Evolutionary conservation across 2,329 filamentous ascomycete species (phyloP).

Genomic region (Aspergillus tamarii): DNA sequence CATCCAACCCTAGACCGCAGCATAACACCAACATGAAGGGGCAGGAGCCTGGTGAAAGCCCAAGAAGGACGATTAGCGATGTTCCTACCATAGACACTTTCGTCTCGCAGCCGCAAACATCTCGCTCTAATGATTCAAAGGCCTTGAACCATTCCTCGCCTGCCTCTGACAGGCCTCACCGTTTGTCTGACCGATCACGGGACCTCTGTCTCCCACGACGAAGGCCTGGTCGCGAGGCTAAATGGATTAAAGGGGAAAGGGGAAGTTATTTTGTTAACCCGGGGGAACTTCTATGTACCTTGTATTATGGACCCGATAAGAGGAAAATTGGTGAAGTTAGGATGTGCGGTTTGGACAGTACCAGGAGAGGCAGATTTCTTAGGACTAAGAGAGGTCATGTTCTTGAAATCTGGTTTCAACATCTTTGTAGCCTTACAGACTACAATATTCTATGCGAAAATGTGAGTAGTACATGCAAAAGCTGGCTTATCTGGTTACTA

Average conservation of each 20-base stretch:
- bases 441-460: constrained; percentile 31
- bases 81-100: not conserved
- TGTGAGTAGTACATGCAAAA: constrained; percentile 26
- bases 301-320: constrained; percentile 36
- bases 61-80: not conserved
- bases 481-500: not conserved
- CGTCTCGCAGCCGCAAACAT: not conserved
- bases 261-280: constrained; percentile 24
- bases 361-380: constrained; percentile 22
- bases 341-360: constrained; percentile 29
- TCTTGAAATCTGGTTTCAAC: constrained; percentile 37
- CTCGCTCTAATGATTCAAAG: not conserved
- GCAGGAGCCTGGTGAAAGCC: not conserved
- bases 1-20: constrained; percentile 1
- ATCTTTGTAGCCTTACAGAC: constrained; percentile 33
- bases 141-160: not conserved
- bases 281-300: constrained; percentile 31
- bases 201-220: constrained; percentile 15
- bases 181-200: not conserved
- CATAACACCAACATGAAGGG: not conserved
- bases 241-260: not conserved
- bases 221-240: constrained; percentile 1
- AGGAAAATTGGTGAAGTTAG: constrained; percentile 33
- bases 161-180: not conserved
- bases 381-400: constrained; percentile 16